phyloP scores from a whole-genome alignment of 768 basidiomycete genomes.

The Kwoniella botswanensis region DNA sequence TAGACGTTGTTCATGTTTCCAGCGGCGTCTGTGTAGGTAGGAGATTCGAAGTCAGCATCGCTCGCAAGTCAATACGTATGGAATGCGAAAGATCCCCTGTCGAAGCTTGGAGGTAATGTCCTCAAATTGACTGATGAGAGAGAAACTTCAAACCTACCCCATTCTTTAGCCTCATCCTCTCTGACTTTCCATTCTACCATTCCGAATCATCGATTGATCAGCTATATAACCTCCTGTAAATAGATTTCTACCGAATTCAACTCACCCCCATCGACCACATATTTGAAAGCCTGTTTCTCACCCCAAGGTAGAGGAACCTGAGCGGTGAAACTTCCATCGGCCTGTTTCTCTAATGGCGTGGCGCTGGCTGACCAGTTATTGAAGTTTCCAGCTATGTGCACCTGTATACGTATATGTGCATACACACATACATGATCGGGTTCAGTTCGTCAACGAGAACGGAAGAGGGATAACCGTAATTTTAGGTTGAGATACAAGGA shows the following conservation, averaged over 20 bases:
- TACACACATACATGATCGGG: not conserved
- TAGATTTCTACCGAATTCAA: not conserved
- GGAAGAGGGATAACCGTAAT: constrained; percentile 1
- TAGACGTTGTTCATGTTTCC: constrained; percentile 60
- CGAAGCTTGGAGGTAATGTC: too few relatives aligned
- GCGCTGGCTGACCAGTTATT: constrained; percentile 55
- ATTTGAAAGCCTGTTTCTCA: constrained; percentile 58
- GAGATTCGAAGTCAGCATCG: not conserved
- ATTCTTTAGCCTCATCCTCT: constrained; percentile 58
- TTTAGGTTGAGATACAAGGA: not conserved
- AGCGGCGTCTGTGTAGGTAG: constrained; percentile 47
- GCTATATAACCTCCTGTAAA: not conserved
- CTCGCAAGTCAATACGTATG: not conserved
- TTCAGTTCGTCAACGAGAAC: not conserved
- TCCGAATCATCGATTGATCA: constrained; percentile 7
- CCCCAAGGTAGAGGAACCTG: constrained; percentile 52
- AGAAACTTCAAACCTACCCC: constrained; percentile 47
- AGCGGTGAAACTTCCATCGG: constrained; percentile 47
- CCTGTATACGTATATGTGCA: constrained; percentile 28
- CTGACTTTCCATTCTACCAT: constrained; percentile 55
- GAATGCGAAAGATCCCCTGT: not conserved
- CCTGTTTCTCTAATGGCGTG: constrained; percentile 47
- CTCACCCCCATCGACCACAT: constrained; percentile 57
- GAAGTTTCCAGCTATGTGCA: constrained; percentile 55
- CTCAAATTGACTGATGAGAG: too few relatives aligned